Evolutionary conservation across 2,329 filamentous ascomycete species (phyloP), one percentile per base, ranked within the genome.

Genomic region (Domatiomyces globalis): DNA sequence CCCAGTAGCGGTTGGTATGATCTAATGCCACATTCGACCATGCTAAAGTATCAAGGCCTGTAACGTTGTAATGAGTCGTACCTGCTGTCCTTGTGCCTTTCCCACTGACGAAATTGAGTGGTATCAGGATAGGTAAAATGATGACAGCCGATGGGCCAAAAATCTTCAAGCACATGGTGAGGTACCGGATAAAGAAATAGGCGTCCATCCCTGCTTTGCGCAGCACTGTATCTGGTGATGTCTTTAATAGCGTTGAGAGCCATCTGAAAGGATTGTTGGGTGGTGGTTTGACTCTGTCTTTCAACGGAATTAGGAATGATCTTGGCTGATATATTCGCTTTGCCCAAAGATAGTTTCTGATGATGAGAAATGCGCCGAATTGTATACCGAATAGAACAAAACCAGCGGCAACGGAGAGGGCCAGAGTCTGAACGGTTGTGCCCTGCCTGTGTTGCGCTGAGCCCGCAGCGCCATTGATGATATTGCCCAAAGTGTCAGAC

Each of bases 1-100:
- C 63, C 63, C 64, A 65, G 50, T 63, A 65, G 51, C 63, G 56
- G 54, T 48, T 49, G 19, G 58, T 60, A 19, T 65, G 54, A 18
- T 46, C 49, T 19, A 60, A 57, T 48, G 62, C 55, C 29, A 66
- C 58, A 53, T 65, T 66, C 48, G 60, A 59, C 58, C 61, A 64
- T 18, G 60, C 61, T 33, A 66, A 55, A 42, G 54, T 60, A 55
- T 66, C 63, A 9, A 65, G 57, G 45, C 63, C 63, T 17, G 58
- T 61, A 51, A 64, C 51, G 51, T 60, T 63, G 50, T 59, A 65
- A 17, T 50, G 52, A 17, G 54, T 53, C 19, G 51, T 49, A 29
- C 45, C 49, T 46, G 59, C 59, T 4, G 56, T 56, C 17, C 54
- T 59, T 45, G 50, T 60, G 45, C 52, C 52, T 46, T 55, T 61